Conservation (phyloP, 345 rosid species). For the Eucalyptus regnans region DNA sequence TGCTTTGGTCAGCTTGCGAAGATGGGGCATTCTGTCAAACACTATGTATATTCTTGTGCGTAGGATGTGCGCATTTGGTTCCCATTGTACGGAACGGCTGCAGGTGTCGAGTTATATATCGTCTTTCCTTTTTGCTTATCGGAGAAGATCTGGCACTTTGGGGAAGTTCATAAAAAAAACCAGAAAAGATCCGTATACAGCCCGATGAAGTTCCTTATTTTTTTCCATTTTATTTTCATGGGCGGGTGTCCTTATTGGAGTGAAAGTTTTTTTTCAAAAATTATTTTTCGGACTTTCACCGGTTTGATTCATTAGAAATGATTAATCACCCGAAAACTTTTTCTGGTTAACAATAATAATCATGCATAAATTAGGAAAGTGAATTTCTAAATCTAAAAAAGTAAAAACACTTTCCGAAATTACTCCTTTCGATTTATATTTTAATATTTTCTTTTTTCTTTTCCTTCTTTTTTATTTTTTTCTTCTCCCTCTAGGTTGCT, state of each 20-base stretch:
- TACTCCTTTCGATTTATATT: no score
- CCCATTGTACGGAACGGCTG: neutral
- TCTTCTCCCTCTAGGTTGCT: rapidly evolving
- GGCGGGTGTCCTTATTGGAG: neutral
- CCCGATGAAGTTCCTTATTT: neutral
- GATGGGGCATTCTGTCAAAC: neutral
- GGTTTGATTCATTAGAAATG: rapidly evolving
- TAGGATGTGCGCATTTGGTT: neutral
- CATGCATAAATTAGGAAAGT: neutral
- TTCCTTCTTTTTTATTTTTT: no score
- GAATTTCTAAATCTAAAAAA: neutral
- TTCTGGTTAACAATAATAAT: no score
- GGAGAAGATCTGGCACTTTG: neutral
- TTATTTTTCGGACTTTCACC: neutral
- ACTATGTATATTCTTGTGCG: neutral
- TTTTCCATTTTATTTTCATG: no score
- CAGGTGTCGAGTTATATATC: neutral
- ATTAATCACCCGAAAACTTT: neutral
- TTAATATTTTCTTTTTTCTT: no score
- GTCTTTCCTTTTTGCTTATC: neutral
- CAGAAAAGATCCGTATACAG: neutral
- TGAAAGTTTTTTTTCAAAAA: neutral
- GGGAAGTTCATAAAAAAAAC: neutral
- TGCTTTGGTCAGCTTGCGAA: neutral
- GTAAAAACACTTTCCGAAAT: no score